phyloP scores from a whole-genome alignment of 1,139 yeast genomes.

The Kluyveromyces sp. region DNA sequence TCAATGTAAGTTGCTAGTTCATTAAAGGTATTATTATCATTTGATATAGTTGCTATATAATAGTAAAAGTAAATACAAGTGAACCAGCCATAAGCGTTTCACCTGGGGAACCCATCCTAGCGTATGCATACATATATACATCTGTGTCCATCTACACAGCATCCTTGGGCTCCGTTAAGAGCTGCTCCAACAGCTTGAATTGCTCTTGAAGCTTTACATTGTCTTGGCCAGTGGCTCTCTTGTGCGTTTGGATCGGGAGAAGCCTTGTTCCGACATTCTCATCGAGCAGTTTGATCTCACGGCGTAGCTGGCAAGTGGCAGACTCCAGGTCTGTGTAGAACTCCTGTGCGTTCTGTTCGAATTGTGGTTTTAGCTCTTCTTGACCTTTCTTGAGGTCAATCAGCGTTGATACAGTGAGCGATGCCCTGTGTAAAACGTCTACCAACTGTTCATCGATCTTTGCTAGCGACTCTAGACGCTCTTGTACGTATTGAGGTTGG shows the following conservation, averaged over 20 bases:
- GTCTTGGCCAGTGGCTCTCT: constrained; percentile 28
- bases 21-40: too few relatives aligned
- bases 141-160: too few relatives aligned
- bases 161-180: neutral
- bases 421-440: constrained; percentile 33
- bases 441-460: constrained; percentile 34
- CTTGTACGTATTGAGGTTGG: constrained; percentile 33
- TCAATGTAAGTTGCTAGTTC: too few relatives aligned
- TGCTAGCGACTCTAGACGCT: constrained; percentile 33
- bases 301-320: constrained; percentile 18
- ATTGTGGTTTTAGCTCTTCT: constrained; percentile 22
- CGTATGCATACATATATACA: too few relatives aligned
- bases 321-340: constrained; percentile 21
- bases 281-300: constrained; percentile 25
- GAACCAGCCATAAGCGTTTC: too few relatives aligned
- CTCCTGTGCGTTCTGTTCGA: constrained; percentile 22
- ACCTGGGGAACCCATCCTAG: too few relatives aligned
- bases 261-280: constrained; percentile 26
- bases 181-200: constrained; percentile 6
- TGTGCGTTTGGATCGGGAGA: constrained; percentile 26
- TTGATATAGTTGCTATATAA: too few relatives aligned
- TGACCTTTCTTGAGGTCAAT: constrained; percentile 27
- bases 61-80: too few relatives aligned
- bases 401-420: constrained; percentile 33
- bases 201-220: constrained; percentile 27